Evolutionary conservation across 768 basidiomycete genomes (phyloP), one percentile per base, ranked within the genome.

Genomic region (Pleurotus sapidus): DNA sequence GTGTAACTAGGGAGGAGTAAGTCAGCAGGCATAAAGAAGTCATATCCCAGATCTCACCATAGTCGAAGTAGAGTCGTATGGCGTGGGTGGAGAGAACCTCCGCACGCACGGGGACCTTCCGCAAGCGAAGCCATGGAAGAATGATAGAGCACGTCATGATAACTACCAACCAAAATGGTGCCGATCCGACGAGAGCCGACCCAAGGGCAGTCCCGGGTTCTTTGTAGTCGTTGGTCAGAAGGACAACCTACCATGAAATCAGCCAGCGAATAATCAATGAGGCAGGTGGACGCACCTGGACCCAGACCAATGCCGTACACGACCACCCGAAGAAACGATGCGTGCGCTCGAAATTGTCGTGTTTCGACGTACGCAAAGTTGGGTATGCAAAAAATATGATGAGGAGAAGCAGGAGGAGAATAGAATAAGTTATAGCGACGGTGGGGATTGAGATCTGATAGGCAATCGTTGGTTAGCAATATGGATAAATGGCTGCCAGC

Each of bases 111-210:
- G 77, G 72, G 9, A 83, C 80, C 66, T 83, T 82, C 55, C 82
- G 75, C 3, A 86, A 74, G 43, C 82, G 70, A 17, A 76, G 38
- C 84, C 84, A 86, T 15, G 84, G 83, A 15, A 82, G 67, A 39
- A 82, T 74, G 57, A 85, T 81, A 18, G 82, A 85, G 25, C 64
- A 75, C 49, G 81, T 82, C 65, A 84, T 67, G 49, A 82, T 65
- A n/a, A 77, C 63, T 14, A 83, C 73, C 23, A 86, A 67, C 84
- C 84, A 86, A 65, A 86, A 82, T n/a, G 82, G 75, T 42, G 77
- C 61, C 2, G 79, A 71, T 20, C 71, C 66, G 5, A 77, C 64
- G 43, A 84, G 66, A 4, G 78, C 76, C 45, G 75, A 66, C 9
- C 74, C 74, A 5, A 84, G 72, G 7, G 74, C 61, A 49, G 72